Conservation (phyloP, 331 rosid species). For the Prunus yedoensis region DNA sequence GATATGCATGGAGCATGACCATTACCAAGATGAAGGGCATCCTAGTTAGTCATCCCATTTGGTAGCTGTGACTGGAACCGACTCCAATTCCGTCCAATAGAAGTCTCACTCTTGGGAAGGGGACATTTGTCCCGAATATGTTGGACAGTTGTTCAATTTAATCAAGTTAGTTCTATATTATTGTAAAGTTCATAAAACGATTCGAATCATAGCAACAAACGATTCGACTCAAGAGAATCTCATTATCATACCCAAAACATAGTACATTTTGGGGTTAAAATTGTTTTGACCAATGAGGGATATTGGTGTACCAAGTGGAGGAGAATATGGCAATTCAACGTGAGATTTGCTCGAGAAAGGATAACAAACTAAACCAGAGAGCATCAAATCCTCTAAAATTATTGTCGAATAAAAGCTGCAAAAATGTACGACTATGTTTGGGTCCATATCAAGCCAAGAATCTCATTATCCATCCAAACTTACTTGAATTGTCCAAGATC, state of each 20-base stretch:
- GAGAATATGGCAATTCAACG: neutral
- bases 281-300: neutral
- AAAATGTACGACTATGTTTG: neutral
- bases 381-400: slow-evolving; percentile 21
- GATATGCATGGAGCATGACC: no score
- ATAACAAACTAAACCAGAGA: neutral
- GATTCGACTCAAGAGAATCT: neutral
- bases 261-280: neutral
- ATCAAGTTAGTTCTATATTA: neutral
- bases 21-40: no score
- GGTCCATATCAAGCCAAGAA: neutral
- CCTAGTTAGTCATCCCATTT: no score
- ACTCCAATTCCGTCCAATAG: no score
- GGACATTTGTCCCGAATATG: no score
- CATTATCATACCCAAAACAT: neutral
- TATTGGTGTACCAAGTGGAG: neutral
- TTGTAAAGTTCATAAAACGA: neutral
- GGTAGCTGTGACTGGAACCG: no score
- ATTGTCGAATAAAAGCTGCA: no score
- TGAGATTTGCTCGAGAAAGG: neutral
- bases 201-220: neutral
- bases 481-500: neutral
- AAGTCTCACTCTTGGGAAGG: no score
- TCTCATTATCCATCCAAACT: neutral
- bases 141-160: neutral